Conservation (phyloP, 2,329 filamentous ascomycete species). For the Bipolaris cookei region DNA sequence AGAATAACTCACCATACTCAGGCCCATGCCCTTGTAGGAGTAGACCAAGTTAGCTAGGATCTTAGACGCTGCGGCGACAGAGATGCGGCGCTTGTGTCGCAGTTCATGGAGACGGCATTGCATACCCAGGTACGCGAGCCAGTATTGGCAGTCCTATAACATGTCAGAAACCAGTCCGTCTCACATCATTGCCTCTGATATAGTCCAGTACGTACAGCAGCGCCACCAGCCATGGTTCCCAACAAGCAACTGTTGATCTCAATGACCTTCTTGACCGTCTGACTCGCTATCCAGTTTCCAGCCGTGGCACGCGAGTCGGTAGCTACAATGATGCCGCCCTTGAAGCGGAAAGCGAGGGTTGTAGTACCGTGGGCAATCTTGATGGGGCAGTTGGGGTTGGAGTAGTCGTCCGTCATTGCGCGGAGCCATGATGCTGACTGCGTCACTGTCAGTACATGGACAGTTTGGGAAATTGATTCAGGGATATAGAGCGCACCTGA, state of each 20-base stretch:
- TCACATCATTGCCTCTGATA: neutral
- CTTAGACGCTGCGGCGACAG: constrained; percentile 95
- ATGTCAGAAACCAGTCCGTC: constrained; percentile 21
- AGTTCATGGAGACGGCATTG: constrained; percentile 99
- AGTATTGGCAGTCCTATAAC: constrained; percentile 94
- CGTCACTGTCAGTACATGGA: constrained; percentile 9
- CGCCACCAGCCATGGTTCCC: constrained; percentile 97
- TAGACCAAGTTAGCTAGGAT: constrained; percentile 98
- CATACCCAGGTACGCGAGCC: constrained; percentile 98
- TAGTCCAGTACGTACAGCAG: constrained; percentile 64
- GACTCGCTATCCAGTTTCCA: constrained; percentile 98
- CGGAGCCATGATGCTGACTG: constrained; percentile 94
- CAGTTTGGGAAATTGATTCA: neutral
- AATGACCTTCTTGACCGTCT: constrained; percentile 99
- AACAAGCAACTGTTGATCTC: constrained; percentile 94
- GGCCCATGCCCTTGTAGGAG: constrained; percentile 97
- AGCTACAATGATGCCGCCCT: constrained; percentile 97
- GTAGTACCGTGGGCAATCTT: constrained; percentile 99
- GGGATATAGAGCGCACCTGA: constrained; percentile 63
- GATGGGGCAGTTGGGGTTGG: constrained; percentile 96
- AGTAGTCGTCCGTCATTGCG: constrained; percentile 94
- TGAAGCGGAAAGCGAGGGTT: constrained; percentile 95
- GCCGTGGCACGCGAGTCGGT: constrained; percentile 97
- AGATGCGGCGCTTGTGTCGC: constrained; percentile 98
- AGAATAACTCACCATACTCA: constrained; percentile 74